Base-by-base conservation (phyloP, 2,329 filamentous ascomycete genomes). In the Berkeleyomyces basicola region DNA sequence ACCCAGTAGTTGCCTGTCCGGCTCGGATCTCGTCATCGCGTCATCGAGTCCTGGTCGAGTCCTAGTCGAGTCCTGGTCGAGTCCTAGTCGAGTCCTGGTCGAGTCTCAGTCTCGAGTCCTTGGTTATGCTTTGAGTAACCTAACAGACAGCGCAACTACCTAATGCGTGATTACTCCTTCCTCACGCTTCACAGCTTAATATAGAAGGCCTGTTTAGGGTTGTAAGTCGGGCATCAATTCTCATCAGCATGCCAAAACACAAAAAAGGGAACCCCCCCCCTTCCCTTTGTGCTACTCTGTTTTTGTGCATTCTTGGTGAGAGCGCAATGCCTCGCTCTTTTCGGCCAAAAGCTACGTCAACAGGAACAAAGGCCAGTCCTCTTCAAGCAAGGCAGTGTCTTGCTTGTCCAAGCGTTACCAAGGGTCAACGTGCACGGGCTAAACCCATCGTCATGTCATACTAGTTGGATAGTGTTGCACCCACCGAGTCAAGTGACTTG, bases 401-500 rank as follows among this genome's bases (percentile, higher is more conserved):
- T 37, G 49, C 37, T 31, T 37, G 49, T 31, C 49, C 33, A n/a
- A 55, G 49, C 49, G 33, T 7, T 55, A 31, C 49, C 37, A 14
- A 55, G 31, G 49, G 49, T 37, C 36, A 16, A 31, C 36, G 49
- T 37, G 49, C 49, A 55, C 49, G 33, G 49, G 23, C 23, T 23
- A 23, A 55, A 36, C 33, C 11, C 36, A 39, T 55, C 49, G 49
- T 55, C 49, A 55, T 55, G 49, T 55, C 49, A 37, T 51, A 7
- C 49, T 37, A 55, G 43, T 46, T 46, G 43, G 11, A 11, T n/a
- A 46, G 43, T 46, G 49, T 55, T 55, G 49, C 49, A 55, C 49
- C 49, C 49, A 55, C 33, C 49, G 14, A 55, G 49, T 55, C 49
- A 55, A 55, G 49, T 55, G 49, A 55, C 49, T 55, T 46, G 49